Evolutionary conservation across 768 basidiomycete genomes (phyloP).

Genomic region (Lactarius hatsudake): DNA sequence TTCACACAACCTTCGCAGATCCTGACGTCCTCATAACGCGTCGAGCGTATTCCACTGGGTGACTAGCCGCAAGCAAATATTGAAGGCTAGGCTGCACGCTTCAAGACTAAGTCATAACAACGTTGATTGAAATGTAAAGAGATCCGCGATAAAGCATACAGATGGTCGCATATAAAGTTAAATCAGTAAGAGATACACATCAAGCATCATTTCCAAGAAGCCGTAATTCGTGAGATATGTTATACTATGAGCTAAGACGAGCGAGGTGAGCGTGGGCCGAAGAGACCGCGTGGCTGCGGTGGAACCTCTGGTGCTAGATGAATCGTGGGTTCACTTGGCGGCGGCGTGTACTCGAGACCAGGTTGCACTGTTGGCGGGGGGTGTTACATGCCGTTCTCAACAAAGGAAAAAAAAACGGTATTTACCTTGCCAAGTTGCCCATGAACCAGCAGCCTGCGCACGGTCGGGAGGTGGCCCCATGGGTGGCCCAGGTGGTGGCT

Average conservation of each 20-base stretch:
- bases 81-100: not conserved
- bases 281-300: conserved; percentile 58
- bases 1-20: not conserved
- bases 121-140: not conserved
- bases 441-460: conserved; percentile 34
- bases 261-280: conserved; percentile 72
- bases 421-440: conserved; percentile 46
- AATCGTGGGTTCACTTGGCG: conserved; percentile 51
- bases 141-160: not conserved
- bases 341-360: conserved; percentile 53
- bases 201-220: not conserved
- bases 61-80: not conserved
- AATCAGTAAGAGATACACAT: not conserved
- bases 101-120: not conserved
- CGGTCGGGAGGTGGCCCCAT: conserved; percentile 20
- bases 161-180: not conserved
- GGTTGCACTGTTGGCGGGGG: conserved; percentile 54
- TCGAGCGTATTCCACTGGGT: too few relatives aligned
- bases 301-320: conserved; percentile 56
- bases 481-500: conserved; percentile 4
- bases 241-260: conserved; percentile 30
- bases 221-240: not conserved
- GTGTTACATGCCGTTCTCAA: conserved; percentile 3
- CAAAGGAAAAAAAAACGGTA: conserved; percentile 12
- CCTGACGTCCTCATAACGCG: not conserved